Conservation (phyloP, 768 basidiomycete genomes). For the Calvatia gigantea region DNA sequence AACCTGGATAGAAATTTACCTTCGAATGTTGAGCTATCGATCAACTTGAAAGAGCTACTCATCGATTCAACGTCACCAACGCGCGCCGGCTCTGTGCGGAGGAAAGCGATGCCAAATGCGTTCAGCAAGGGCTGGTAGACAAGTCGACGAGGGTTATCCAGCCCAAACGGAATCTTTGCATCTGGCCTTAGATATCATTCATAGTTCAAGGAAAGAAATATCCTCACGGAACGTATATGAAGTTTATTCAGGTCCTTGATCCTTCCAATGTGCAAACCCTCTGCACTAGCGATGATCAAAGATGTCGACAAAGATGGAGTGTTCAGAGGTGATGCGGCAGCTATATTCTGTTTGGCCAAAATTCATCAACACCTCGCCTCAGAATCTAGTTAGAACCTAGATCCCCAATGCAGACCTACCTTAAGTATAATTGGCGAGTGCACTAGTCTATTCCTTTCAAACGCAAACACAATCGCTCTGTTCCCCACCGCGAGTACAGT, state of each 20-base stretch:
- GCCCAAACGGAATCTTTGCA: constrained; percentile 67
- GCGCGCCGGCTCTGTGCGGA: constrained; percentile 48
- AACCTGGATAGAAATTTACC: constrained; percentile 29
- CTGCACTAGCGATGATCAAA: constrained; percentile 54
- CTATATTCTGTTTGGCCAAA: constrained; percentile 47
- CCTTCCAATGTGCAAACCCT: constrained; percentile 59
- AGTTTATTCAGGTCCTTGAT: constrained; percentile 71
- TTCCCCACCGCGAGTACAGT: constrained; percentile 72
- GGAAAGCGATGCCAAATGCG: constrained; percentile 65
- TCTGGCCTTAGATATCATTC: constrained; percentile 5
- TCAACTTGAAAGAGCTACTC: constrained; percentile 57
- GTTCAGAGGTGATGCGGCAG: constrained; percentile 48
- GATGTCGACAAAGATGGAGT: constrained; percentile 45
- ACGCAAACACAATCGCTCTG: constrained; percentile 64
- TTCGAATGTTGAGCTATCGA: constrained; percentile 63
- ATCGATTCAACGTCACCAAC: constrained; percentile 45
- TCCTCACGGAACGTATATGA: constrained; percentile 71
- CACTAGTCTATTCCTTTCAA: constrained; percentile 59
- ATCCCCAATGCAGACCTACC: constrained; percentile 27
- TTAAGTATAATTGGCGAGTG: constrained; percentile 74
- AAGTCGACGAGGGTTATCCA: constrained; percentile 68
- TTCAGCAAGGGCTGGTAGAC: constrained; percentile 51
- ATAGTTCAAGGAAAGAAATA: neutral
- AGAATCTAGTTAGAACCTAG: neutral
- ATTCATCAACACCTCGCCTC: neutral